Evolutionary conservation across 2,329 filamentous ascomycete species (phyloP).

Genomic region (Herpotrichia juniperi): DNA sequence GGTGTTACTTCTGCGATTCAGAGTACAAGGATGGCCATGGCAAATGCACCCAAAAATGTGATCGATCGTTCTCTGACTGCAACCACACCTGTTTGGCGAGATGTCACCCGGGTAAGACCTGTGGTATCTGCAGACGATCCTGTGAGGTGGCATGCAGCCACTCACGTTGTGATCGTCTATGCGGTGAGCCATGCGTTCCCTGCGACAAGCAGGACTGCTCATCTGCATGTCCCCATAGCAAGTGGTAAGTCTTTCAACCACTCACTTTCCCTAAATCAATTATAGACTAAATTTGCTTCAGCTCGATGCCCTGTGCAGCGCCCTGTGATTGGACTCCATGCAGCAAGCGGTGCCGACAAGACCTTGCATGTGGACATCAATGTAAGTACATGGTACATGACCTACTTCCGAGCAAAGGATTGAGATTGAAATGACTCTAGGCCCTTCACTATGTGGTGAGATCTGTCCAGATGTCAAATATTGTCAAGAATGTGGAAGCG

Average conservation of each 20-base stretch:
- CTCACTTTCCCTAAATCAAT: no score
- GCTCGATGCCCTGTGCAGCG: slow-evolving; percentile 65
- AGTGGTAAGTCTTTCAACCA: slow-evolving; percentile 31
- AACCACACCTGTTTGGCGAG: slow-evolving; percentile 57
- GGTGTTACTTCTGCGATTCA: no score
- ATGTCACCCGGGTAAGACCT: slow-evolving; percentile 61
- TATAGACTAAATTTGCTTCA: neutral
- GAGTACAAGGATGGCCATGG: no score
- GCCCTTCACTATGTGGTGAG: slow-evolving; percentile 69
- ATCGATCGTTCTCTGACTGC: no score
- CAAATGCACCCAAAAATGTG: no score
- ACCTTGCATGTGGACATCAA: slow-evolving; percentile 64
- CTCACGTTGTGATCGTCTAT: slow-evolving; percentile 61
- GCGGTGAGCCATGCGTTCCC: slow-evolving; percentile 65
- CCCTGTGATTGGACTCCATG: slow-evolving; percentile 73
- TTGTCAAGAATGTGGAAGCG: slow-evolving; percentile 63
- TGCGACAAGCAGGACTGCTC: slow-evolving; percentile 63
- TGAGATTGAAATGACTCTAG: slow-evolving; percentile 3
- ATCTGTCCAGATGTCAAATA: slow-evolving; percentile 58
- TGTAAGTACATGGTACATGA: slow-evolving; percentile 53
- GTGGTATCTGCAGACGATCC: slow-evolving; percentile 53
- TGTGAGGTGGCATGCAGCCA: slow-evolving; percentile 66
- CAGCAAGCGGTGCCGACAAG: slow-evolving; percentile 61
- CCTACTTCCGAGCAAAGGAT: neutral
- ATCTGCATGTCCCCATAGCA: slow-evolving; percentile 61